Evolutionary conservation across 2,329 filamentous ascomycete genomes (phyloP), one percentile per base, ranked within the genome.

Genomic region (Pseudocercospora macadamiae): DNA sequence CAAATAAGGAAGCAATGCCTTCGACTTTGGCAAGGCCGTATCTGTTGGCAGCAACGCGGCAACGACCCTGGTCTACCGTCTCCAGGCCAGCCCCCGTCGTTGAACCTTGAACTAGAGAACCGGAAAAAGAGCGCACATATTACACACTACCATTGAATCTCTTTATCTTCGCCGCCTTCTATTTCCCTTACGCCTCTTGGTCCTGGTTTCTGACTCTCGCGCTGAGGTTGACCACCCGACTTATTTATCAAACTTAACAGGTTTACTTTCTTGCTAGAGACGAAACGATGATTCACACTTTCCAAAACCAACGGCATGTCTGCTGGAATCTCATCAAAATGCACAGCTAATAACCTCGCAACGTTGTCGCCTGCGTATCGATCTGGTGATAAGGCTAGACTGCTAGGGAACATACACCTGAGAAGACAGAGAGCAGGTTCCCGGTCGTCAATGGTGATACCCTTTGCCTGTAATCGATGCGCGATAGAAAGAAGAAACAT

Each of bases 401-500:
- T 36, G n/a, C 39, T 21, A 23, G 62, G 62, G 34, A 55, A 64
- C 34, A 64, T n/a, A 9, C 39, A 37, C 16, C 49, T 42, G 5
- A 64, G 53, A n/a, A 62, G 47, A 37, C 52, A 62, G 1, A 47
- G 45, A 10, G 60, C 57, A 4, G 62, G 55, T 30, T 59, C 54
- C 6, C 49, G 21, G 14, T 54, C 60, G 51, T 62, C 55, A 18
- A 64, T 59, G 18, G 57, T 53, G 16, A 62, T 28, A 5, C 36
- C 48, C 21, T 52, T 30, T 8, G 42, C 51, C 23, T 60, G 51
- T 9, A 64, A 49, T 23, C 51, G 54, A 30, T 57, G 56, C 18
- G 62, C 59, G 23, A 64, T 39, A 14, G 54, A 34, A 7, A 59
- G 55, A 10, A 61, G 44, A 57, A 64, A 64, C 57, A 64, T 64